A percentile compares a stretch with the other conserved stretches of the same genome.
Evolutionary conservation across 2,329 filamentous ascomycete genomes (phyloP).

Genomic region (Colletotrichum filicis): DNA sequence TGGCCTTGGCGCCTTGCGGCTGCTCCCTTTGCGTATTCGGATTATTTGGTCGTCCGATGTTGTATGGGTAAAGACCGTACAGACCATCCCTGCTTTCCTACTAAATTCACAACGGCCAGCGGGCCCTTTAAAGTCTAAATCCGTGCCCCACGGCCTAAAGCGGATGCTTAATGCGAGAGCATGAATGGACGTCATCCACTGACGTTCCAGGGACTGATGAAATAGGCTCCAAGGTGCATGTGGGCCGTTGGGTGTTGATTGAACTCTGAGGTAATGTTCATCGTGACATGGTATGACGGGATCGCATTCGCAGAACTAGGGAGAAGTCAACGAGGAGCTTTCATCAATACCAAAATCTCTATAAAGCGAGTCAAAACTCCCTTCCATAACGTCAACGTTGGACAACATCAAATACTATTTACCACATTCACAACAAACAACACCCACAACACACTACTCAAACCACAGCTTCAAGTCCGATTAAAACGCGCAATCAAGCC

Average conservation of each 20-base stretch:
- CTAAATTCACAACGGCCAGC: not conserved
- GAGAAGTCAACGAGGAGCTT: not conserved
- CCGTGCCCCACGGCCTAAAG: not conserved
- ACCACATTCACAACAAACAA: not conserved
- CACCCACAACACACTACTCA: too few species aligned
- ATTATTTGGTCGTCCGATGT: not conserved
- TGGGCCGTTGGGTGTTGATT: not conserved
- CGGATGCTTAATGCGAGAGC: not conserved
- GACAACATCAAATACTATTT: not conserved
- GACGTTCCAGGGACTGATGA: not conserved
- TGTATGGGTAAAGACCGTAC: not conserved
- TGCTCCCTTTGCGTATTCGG: not conserved
- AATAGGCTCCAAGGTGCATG: not conserved
- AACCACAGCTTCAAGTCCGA: not conserved
- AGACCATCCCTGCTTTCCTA: not conserved
- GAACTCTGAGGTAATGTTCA: not conserved
- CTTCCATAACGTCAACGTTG: too few species aligned
- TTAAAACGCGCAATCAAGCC: not conserved
- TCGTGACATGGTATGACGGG: not conserved
- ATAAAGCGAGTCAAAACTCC: not conserved
- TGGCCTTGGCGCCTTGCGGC: not conserved
- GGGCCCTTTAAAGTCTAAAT: too few species aligned
- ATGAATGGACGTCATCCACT: not conserved
- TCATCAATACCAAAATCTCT: not conserved
- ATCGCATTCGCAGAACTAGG: not conserved